A percentile compares a stretch with the other conserved stretches of the same genome.
These are phyloP conservation scores for Camelina neglecta DNA, from an alignment of 345 rosid species.

Conservation along the genomic window DNA sequence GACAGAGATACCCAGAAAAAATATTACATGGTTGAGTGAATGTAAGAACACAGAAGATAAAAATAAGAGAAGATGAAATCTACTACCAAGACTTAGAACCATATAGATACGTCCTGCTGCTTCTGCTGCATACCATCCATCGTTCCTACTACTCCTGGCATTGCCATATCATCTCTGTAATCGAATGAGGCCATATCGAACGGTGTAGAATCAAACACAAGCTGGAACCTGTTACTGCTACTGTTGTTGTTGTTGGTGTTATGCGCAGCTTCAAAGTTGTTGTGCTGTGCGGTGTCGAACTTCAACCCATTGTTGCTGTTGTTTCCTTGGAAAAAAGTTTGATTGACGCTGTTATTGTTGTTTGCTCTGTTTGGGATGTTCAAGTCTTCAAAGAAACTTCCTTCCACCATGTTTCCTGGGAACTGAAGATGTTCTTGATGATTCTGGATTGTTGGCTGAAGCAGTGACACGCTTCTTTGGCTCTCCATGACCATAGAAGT, in stretches of 20 bases:
- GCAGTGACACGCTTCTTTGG: constrained; percentile 43
- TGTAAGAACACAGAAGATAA: constrained; percentile 25
- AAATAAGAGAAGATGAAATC: constrained; percentile 32
- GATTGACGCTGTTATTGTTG: constrained; percentile 47
- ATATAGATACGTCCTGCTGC: constrained; percentile 71
- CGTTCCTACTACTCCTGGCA: constrained; percentile 45
- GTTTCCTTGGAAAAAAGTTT: constrained; percentile 55
- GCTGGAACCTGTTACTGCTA: constrained; percentile 49
- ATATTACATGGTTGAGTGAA: constrained; percentile 36
- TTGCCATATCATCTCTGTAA: constrained; percentile 71
- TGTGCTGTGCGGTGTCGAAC: constrained; percentile 23
- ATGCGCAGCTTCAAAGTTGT: constrained; percentile 50
- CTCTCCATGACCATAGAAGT: constrained; percentile 49
- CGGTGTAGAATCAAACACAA: constrained; percentile 67
- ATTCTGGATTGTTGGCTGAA: constrained; percentile 57
- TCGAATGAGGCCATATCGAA: constrained; percentile 67
- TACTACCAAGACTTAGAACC: constrained; percentile 59
- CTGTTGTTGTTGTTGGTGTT: constrained; percentile 39
- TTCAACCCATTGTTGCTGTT: constrained; percentile 32
- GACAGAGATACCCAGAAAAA: constrained; percentile 32
- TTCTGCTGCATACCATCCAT: constrained; percentile 68
- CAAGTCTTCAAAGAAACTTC: constrained; percentile 63
- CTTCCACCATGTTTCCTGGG: constrained; percentile 56
- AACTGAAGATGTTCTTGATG: constrained; percentile 61
- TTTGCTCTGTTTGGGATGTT: constrained; percentile 49